Evolutionary conservation across 164 flowering plant genomes (phyloP), one percentile per base, ranked within the genome.

Genomic region (Vitis rupestris): DNA sequence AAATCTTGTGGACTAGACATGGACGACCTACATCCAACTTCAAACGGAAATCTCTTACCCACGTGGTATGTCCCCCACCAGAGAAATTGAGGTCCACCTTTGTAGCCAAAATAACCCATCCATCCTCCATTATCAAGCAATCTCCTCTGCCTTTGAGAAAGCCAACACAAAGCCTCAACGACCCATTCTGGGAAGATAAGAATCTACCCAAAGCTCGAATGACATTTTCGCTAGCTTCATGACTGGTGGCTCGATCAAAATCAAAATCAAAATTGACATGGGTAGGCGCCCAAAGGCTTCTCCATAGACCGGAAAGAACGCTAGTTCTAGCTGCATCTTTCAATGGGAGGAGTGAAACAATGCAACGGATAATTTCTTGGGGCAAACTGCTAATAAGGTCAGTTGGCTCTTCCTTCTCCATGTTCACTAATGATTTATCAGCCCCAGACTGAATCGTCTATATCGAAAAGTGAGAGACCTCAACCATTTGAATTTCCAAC

Each of bases 311-410:
- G 0, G 76, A 74, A 12, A 68, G 65, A 10, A 50, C 50, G 50
- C 63, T 30, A 7, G 68, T 74, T 58, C 31, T 64, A 4, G 64
- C 56, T 63, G 76, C 76, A 16, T 29, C 54, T 68, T 68, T 58
- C 16, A 68, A 44, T 12, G 76, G 64, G 14, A 74, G 48, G 47
- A 56, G 50, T 6, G 68, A 68, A 37, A 68, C 23, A 37, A 74
- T 74, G 10, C 9, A 17, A 3, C 50, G 44, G 17, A 68, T 68
- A 15, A 74, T 58, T 7, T 69, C 69, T 3, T 31, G 17, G 7
- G 72, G 72, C 61, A 68, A 74, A 49, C 13, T 59, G 64, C 65
- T 74, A 52, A 74, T 68, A 10, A 63, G 15, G 50, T 69, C 72
- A 51, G 15, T 37, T 37, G 44, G 50, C n/a, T 2, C 19, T 48